Percentiles rank a stretch among this genome's conserved stretches.
Evolutionary conservation across 805 yeast species (phyloP).

Genomic region (Suhomyces prunicola): DNA sequence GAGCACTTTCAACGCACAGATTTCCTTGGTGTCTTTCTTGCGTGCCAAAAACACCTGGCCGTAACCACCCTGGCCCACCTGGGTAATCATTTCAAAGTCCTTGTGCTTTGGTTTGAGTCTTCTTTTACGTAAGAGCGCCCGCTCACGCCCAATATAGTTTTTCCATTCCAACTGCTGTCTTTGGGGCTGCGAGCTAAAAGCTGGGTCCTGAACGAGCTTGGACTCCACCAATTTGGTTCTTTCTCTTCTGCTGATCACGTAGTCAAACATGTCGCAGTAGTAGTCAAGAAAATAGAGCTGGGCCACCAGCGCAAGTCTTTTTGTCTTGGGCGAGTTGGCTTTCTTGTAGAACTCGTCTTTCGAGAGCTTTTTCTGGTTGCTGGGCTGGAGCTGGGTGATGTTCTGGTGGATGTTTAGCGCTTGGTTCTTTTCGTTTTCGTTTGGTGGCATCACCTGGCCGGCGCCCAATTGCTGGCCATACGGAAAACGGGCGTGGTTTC

Average conservation of each 20-base stretch:
- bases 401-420: constrained; percentile 23
- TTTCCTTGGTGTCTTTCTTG: constrained; percentile 89
- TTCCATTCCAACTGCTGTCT: constrained; percentile 57
- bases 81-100: constrained; percentile 94
- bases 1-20: constrained; percentile 90
- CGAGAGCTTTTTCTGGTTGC: constrained; percentile 14
- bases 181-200: constrained; percentile 30
- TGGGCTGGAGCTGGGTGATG: constrained; percentile 32
- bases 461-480: constrained; percentile 10
- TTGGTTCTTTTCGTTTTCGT: constrained; percentile 1
- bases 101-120: constrained; percentile 90
- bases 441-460: constrained; percentile 1
- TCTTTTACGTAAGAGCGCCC: constrained; percentile 80
- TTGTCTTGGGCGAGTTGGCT: constrained; percentile 72
- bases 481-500: constrained; percentile 9
- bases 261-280: constrained; percentile 94
- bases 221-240: constrained; percentile 69
- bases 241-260: constrained; percentile 81
- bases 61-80: constrained; percentile 99
- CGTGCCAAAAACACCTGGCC: constrained; percentile 98
- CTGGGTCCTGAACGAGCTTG: constrained; percentile 51
- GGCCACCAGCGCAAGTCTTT: constrained; percentile 83
- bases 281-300: constrained; percentile 93
- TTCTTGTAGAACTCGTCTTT: constrained; percentile 51
- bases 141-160: constrained; percentile 77